A percentile compares a stretch with the other conserved stretches of the same genome.
phyloP scores from a whole-genome alignment of 2,329 filamentous ascomycete species.

The Neurospora sp. region DNA sequence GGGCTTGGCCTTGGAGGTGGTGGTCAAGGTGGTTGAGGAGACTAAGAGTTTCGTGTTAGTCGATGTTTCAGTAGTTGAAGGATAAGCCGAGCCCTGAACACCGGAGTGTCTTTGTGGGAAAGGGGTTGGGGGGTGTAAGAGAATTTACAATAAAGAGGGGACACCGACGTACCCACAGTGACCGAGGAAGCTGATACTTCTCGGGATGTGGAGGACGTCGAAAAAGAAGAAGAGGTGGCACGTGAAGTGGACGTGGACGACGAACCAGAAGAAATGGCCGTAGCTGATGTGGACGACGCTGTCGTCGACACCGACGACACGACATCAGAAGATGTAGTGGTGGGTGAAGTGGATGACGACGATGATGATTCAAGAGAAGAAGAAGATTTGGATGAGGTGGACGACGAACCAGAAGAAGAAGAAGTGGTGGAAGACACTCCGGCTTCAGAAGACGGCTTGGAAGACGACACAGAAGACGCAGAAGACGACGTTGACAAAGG shows the following conservation, averaged over 20 bases:
- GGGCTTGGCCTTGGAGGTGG: neutral
- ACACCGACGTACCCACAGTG: slow-evolving; percentile 15
- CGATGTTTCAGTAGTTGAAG: neutral
- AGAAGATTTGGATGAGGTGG: neutral
- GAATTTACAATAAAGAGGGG: neutral
- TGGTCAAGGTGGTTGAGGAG: neutral
- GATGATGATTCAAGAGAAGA: neutral
- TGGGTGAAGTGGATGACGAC: slow-evolving; percentile 1
- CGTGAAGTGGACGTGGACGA: neutral
- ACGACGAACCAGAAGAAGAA: slow-evolving; percentile 2
- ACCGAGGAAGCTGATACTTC: slow-evolving; percentile 11
- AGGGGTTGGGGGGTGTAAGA: neutral
- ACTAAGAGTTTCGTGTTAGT: neutral
- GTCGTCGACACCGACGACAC: neutral
- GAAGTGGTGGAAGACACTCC: slow-evolving; percentile 8
- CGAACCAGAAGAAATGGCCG: neutral
- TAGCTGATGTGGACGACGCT: neutral
- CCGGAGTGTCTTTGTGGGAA: neutral
- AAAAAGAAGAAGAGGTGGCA: neutral
- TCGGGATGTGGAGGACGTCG: slow-evolving; percentile 3
- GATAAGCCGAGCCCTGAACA: neutral
- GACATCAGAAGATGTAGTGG: neutral
- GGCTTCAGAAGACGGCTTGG: slow-evolving; percentile 2
- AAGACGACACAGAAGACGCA: slow-evolving; percentile 10
- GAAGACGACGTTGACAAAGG: slow-evolving; percentile 20